Evolutionary conservation across 1,139 yeast species (phyloP).

Genomic region (Blastobotrys petasosporus): DNA sequence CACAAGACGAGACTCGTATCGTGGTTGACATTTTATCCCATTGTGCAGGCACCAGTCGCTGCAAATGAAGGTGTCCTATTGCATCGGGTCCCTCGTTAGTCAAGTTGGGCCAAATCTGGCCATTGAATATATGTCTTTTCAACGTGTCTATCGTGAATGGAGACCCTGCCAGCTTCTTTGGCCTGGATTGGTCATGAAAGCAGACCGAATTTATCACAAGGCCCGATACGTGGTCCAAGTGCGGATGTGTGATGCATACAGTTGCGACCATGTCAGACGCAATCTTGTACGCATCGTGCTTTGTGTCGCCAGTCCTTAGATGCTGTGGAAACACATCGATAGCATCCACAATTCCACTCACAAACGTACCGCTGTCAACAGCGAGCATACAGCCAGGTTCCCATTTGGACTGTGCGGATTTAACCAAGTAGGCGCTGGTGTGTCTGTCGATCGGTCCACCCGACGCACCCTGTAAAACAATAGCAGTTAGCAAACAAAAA

Average conservation of each 20-base stretch:
- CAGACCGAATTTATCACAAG: conserved; percentile 67
- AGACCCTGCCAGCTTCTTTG: conserved; percentile 50
- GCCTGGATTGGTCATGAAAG: conserved; percentile 32
- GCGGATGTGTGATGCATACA: conserved; percentile 73
- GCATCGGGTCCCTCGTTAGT: conserved; percentile 35
- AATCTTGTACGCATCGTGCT: neutral
- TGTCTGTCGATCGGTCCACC: conserved; percentile 29
- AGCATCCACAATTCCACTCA: conserved; percentile 51
- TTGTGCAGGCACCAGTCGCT: conserved; percentile 12
- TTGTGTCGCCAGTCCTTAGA: neutral
- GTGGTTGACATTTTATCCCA: conserved; percentile 14
- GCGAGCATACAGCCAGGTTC: conserved; percentile 40
- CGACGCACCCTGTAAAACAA: conserved; percentile 15
- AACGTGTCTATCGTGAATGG: conserved; percentile 49
- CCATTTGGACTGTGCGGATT: conserved; percentile 45
- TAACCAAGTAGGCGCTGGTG: conserved; percentile 48
- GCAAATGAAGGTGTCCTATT: conserved; percentile 25
- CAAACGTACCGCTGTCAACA: conserved; percentile 77
- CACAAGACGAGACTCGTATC: conserved; percentile 18
- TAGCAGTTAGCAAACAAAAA: conserved; percentile 4
- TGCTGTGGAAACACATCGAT: conserved; percentile 1
- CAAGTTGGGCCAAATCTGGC: conserved; percentile 73
- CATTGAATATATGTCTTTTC: conserved; percentile 59
- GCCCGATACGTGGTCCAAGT: conserved; percentile 72
- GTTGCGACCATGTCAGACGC: conserved; percentile 29